Conservation (phyloP, 2,329 filamentous ascomycete genomes). For the Madurella mycetomatis region DNA sequence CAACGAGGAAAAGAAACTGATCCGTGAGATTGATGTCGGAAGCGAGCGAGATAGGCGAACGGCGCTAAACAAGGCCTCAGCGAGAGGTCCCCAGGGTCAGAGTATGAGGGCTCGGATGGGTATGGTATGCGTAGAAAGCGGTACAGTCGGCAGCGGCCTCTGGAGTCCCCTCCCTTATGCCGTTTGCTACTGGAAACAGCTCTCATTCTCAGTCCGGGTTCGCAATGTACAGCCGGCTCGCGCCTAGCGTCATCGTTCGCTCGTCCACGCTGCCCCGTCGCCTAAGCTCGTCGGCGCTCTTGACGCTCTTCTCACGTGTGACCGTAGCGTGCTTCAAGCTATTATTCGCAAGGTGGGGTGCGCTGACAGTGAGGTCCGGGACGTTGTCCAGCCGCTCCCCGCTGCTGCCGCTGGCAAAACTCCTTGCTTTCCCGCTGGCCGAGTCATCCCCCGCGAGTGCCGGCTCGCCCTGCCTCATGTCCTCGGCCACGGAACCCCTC, state of each 20-base stretch:
- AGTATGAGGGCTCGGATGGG: background rate
- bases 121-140: background rate
- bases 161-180: slow-evolving; percentile 2
- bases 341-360: slow-evolving; percentile 52
- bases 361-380: slow-evolving; percentile 46
- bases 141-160: background rate
- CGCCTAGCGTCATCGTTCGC: slow-evolving; percentile 69
- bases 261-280: slow-evolving; percentile 81
- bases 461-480: slow-evolving; percentile 34
- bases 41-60: background rate
- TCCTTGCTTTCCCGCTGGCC: slow-evolving; percentile 46
- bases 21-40: too few relatives aligned
- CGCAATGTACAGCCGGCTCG: slow-evolving; percentile 74
- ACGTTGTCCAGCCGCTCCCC: slow-evolving; percentile 58
- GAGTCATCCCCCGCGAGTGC: slow-evolving; percentile 34
- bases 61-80: background rate
- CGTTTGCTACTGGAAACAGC: background rate
- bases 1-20: background rate
- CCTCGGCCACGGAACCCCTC: slow-evolving; percentile 47
- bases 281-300: slow-evolving; percentile 66
- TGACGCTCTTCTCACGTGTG: slow-evolving; percentile 61
- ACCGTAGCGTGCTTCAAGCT: slow-evolving; percentile 54
- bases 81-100: background rate
- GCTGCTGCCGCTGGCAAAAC: slow-evolving; percentile 51
- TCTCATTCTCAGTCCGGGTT: slow-evolving; percentile 62